Evolutionary conservation across 345 rosid genomes (phyloP).

Genomic region (Hirschfeldia incana): DNA sequence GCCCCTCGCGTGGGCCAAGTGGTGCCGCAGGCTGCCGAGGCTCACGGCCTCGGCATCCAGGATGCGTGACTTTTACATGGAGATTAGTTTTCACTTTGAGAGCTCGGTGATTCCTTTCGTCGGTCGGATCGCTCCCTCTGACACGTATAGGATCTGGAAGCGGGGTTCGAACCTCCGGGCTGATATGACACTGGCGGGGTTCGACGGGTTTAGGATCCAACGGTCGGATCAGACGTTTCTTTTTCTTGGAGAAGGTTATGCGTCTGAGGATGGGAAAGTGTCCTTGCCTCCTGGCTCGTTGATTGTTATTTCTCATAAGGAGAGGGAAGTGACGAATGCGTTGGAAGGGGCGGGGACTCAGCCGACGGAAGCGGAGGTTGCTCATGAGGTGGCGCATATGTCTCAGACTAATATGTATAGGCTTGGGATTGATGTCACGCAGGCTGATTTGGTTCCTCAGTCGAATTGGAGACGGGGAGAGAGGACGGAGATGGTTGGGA

Average conservation of each 20-base stretch:
- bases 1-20: conserved; percentile 99
- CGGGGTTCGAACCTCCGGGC: conserved; percentile 98
- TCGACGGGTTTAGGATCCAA: conserved; percentile 93
- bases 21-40: conserved; percentile 96
- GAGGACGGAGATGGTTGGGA: conserved; percentile 88
- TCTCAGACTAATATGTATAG: conserved; percentile 93
- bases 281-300: conserved; percentile 77
- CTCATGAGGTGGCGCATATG: conserved; percentile 43
- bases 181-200: conserved; percentile 96
- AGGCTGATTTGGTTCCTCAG: conserved; percentile 90
- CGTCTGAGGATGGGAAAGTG: conserved; percentile 67
- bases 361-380: conserved; percentile 91
- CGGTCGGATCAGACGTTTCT: conserved; percentile 93
- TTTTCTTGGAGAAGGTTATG: conserved; percentile 88
- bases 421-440: conserved; percentile 96
- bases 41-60: conserved; percentile 79
- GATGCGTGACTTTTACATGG: conserved; percentile 97
- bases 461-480: conserved; percentile 98
- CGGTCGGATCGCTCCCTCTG: conserved; percentile 96
- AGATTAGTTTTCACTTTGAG: conserved; percentile 95
- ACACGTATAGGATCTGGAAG: conserved; percentile 98
- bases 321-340: conserved; percentile 91
- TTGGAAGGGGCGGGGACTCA: conserved; percentile 96
- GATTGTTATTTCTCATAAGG: conserved; percentile 91
- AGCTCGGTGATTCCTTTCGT: conserved; percentile 97